These are phyloP conservation scores for Colletotrichum aenigma DNA, from an alignment of 2,329 filamentous ascomycete genomes.

Conservation along the genomic window DNA sequence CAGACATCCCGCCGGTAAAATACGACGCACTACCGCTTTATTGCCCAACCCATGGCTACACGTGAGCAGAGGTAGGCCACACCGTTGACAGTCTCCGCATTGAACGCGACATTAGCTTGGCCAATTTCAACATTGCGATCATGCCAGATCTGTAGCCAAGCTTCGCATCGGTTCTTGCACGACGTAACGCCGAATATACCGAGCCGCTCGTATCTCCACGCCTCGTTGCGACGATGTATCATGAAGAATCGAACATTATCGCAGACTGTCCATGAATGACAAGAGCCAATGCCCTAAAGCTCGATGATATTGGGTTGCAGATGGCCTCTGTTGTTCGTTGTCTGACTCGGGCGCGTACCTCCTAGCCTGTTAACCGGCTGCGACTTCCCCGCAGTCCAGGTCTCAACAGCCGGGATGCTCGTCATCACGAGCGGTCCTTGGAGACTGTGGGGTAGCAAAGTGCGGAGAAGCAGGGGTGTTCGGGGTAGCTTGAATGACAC, in stretches of 20 bases:
- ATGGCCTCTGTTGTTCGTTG: background rate
- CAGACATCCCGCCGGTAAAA: background rate
- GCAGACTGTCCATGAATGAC: background rate
- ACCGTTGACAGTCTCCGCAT: background rate
- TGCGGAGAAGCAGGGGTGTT: conserved; percentile 11
- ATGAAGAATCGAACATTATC: background rate
- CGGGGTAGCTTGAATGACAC: background rate
- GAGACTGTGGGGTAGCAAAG: conserved; percentile 8
- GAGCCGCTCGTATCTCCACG: background rate
- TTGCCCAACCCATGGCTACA: background rate
- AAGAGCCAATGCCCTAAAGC: background rate
- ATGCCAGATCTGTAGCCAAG: background rate
- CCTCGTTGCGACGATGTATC: background rate
- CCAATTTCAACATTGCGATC: background rate
- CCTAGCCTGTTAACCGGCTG: background rate
- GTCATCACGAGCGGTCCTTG: background rate
- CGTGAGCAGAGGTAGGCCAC: background rate
- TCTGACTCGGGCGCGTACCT: background rate
- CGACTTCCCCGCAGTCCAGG: conserved; percentile 14
- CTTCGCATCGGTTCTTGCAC: background rate
- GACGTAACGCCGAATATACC: background rate
- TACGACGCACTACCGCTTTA: background rate
- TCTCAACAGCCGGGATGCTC: background rate
- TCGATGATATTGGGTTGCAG: background rate
- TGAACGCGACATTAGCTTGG: background rate